A percentile compares a stretch with the other conserved stretches of the same genome.
phyloP scores from a whole-genome alignment of 192 early-diverging fungal species.

The Lunasporangiospora selenospora region DNA sequence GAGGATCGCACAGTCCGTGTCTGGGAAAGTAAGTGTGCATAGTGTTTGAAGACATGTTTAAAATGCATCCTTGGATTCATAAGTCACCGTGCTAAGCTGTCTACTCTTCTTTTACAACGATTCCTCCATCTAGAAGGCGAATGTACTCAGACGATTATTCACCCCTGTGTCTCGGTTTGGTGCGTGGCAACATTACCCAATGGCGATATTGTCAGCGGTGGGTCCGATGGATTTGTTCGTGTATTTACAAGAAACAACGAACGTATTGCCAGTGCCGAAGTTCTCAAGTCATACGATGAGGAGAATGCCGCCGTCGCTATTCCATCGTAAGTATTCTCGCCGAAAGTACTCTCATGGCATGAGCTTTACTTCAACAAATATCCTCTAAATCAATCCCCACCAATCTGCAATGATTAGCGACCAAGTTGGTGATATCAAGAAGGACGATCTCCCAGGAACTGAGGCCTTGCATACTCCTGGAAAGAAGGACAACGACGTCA shows the following conservation, averaged over 20 bases:
- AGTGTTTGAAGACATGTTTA: too few species aligned
- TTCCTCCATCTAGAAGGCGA: slow-evolving; percentile 55
- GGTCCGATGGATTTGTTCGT: slow-evolving; percentile 82
- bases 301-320: slow-evolving; percentile 63
- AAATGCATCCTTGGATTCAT: neutral
- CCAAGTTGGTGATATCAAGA: slow-evolving; percentile 86
- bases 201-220: slow-evolving; percentile 85
- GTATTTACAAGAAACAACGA: slow-evolving; percentile 76
- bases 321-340: slow-evolving; percentile 65
- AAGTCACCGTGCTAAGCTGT: neutral
- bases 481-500: slow-evolving; percentile 81
- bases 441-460: slow-evolving; percentile 76
- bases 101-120: neutral
- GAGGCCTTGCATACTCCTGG: slow-evolving; percentile 79
- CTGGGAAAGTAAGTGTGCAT: slow-evolving; percentile 75
- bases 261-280: slow-evolving; percentile 63
- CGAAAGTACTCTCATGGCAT: too few species aligned
- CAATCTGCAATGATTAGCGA: slow-evolving; percentile 50
- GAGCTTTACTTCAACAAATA: too few species aligned
- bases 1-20: slow-evolving; percentile 92
- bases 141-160: slow-evolving; percentile 81
- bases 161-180: slow-evolving; percentile 95
- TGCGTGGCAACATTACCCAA: slow-evolving; percentile 76
- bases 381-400: too few species aligned
- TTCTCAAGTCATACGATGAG: slow-evolving; percentile 56